Percentiles rank a stretch among this genome's conserved stretches.
Evolutionary conservation across 306 rosid species (phyloP).

Genomic region (Alnus glutinosa): DNA sequence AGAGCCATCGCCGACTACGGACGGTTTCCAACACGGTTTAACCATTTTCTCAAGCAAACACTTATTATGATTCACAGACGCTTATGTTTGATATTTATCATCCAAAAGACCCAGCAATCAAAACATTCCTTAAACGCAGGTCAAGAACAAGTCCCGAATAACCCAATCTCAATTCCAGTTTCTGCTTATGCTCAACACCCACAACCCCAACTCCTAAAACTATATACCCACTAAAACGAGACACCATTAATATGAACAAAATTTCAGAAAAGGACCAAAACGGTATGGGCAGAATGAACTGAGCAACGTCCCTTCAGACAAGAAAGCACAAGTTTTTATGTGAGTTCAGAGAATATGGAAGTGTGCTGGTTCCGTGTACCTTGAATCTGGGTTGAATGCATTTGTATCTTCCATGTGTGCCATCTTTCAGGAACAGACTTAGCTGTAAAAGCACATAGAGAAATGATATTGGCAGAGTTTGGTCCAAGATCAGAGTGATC

Average conservation of each 20-base stretch:
- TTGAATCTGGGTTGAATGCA: constrained; percentile 60
- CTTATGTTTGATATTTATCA: constrained; percentile 25
- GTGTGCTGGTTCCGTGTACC: constrained; percentile 65
- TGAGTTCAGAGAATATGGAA: constrained; percentile 76
- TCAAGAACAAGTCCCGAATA: constrained; percentile 21
- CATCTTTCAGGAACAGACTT: constrained; percentile 60
- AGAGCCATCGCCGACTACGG: constrained; percentile 45
- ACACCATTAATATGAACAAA: constrained; percentile 58
- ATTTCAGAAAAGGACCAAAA: constrained; percentile 50
- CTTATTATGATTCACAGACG: neutral
- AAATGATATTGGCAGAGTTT: constrained; percentile 60
- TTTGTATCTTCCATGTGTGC: constrained; percentile 43
- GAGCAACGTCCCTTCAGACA: constrained; percentile 61
- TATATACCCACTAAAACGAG: constrained; percentile 43
- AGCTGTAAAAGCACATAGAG: constrained; percentile 77
- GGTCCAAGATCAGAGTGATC: constrained; percentile 60
- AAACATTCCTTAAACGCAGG: constrained; percentile 26
- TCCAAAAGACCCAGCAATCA: constrained; percentile 38
- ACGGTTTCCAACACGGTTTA: constrained; percentile 67
- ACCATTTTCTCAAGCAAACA: constrained; percentile 46
- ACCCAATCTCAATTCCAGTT: constrained; percentile 30
- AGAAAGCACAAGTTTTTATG: constrained; percentile 45
- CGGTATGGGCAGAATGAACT: constrained; percentile 75
- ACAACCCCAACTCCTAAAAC: constrained; percentile 37
- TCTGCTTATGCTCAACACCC: constrained; percentile 39